Evolutionary conservation across 768 basidiomycete genomes (phyloP).

Genomic region (Rhodocollybia butyracea): DNA sequence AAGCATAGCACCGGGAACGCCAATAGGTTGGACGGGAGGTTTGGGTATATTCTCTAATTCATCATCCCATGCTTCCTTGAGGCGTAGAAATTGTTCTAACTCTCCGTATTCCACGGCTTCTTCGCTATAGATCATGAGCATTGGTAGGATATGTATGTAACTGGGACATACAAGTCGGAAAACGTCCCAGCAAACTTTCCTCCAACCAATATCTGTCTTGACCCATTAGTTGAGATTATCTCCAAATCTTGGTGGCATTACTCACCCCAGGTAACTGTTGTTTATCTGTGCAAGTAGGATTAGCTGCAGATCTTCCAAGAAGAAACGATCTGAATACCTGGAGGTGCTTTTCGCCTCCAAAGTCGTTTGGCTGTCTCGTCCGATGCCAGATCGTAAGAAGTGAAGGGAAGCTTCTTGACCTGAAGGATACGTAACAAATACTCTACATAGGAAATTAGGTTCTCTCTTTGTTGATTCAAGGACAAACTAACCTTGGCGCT

Average conservation of each 20-base stretch:
- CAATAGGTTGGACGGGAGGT: constrained; percentile 59
- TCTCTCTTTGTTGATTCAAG: background rate
- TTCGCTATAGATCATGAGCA: constrained; percentile 45
- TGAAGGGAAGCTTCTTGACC: constrained; percentile 81
- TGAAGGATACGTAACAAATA: constrained; percentile 80
- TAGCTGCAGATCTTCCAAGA: background rate
- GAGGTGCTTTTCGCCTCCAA: constrained; percentile 80
- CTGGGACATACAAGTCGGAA: constrained; percentile 62
- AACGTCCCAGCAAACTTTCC: constrained; percentile 76
- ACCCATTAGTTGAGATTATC: background rate
- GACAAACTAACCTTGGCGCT: constrained; percentile 63
- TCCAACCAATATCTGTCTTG: constrained; percentile 60
- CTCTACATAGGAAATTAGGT: constrained; percentile 42
- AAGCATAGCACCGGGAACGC: constrained; percentile 75
- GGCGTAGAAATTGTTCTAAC: constrained; percentile 66
- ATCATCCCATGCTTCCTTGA: constrained; percentile 66
- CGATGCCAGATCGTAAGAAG: constrained; percentile 80
- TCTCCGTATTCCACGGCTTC: constrained; percentile 81
- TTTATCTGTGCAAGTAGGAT: constrained; percentile 50
- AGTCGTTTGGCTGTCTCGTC: constrained; percentile 54
- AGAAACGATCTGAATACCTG: constrained; percentile 36
- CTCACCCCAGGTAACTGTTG: constrained; percentile 70
- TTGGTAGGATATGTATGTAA: background rate
- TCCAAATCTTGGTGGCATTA: background rate
- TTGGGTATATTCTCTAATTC: constrained; percentile 60